These are phyloP conservation scores for Wickerhamiella spandovensis DNA, from an alignment of 805 yeast species.

Conservation along the genomic window DNA sequence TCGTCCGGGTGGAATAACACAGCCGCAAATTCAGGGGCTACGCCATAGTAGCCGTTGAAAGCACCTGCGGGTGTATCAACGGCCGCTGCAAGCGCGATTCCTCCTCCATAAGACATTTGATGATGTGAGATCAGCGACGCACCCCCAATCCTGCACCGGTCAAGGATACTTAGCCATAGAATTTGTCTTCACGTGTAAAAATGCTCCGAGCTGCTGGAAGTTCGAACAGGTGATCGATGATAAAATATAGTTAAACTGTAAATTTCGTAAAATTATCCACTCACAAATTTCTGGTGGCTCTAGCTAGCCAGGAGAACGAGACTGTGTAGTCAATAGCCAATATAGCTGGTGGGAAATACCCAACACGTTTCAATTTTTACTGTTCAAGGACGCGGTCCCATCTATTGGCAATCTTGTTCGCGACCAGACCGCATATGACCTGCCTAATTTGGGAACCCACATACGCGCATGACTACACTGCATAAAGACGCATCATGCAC, in stretches of 20 bases:
- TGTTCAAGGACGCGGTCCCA: no score
- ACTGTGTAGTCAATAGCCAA: no score
- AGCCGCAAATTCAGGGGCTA: slow-evolving; percentile 55
- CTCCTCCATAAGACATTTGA: not conserved
- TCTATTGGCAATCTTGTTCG: no score
- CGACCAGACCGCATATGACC: not conserved
- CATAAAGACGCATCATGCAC: not conserved
- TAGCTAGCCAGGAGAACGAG: no score
- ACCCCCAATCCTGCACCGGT: no score
- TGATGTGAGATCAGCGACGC: not conserved
- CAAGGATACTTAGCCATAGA: no score
- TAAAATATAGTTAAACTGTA: not conserved
- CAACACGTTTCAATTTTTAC: no score
- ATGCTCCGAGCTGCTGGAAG: no score
- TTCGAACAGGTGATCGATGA: not conserved
- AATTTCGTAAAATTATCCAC: not conserved
- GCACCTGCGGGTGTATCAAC: not conserved
- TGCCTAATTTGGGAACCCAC: not conserved
- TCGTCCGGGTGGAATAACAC: slow-evolving; percentile 65
- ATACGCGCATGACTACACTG: not conserved
- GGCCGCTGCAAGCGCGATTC: not conserved
- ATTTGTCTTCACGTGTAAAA: no score
- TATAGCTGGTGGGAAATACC: no score
- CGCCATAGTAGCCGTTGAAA: slow-evolving; percentile 11
- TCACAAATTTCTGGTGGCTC: no score